Base-by-base conservation (phyloP, 176 grass and related monocot species). In the Poa pratensis region DNA sequence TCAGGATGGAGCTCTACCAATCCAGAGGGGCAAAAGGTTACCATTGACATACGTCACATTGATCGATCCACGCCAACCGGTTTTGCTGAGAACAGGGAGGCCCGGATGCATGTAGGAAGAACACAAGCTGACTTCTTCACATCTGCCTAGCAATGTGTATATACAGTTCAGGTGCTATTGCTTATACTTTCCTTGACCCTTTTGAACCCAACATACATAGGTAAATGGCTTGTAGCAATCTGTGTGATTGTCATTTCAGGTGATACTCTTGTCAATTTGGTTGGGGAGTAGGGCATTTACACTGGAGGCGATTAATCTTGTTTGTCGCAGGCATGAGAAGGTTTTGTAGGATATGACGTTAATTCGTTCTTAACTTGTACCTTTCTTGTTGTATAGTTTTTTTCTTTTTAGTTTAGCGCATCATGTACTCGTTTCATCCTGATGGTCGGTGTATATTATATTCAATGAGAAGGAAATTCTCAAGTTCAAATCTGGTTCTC, bases 1-100 rank as follows among this genome's bases (percentile, higher is more conserved):
- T 94, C 37, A 94, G 91, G 51, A 84, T 98, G 89, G 96, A 98
- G 52, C 93, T 98, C 67, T 98, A 94, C 82, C 93, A 95, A 77
- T 92, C 91, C 85, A 92, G 91, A 93, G 76, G 87, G 13, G 66
- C 83, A 16, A 97, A 88, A 64, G 89, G 80, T 26, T 94, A 94
- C 77, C 78, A 91, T 24, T 94, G 83, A 72, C 40, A 12, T 23
- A 66, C 28, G 28, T 65, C 62, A 65, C 27, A 91, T 78, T 72
- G 40, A 57, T 68, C 69, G 6, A 73, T 72, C 69, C 40, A 26
- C 18, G 5, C 12, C 5, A 24, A 53, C 34, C 12, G 35, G 68
- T 28, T 75, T n/a, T 74, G 86, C 61, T 78, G 59, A 83, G 57
- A 88, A 43, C 67, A 39, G 67, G 40, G 19, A 69, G 67, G 6